These are phyloP conservation scores for Nannochloropsis gaditana DNA, from an alignment of 108 stramenopile species.

Conservation along the genomic window DNA sequence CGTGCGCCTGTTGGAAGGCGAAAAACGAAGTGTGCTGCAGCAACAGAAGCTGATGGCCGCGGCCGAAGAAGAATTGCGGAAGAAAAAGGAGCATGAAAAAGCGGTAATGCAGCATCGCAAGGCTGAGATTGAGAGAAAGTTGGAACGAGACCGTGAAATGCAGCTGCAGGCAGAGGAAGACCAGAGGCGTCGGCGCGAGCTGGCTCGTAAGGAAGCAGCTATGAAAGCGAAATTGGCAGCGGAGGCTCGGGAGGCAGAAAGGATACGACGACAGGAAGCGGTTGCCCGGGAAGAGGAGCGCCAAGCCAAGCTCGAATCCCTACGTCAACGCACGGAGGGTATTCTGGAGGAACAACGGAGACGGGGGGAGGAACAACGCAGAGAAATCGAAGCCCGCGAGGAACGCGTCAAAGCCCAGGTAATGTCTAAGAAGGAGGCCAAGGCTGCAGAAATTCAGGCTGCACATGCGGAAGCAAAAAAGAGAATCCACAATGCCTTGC, in stretches of 20 bases:
- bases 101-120: not conserved
- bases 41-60: constrained; percentile 5
- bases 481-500: not conserved
- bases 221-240: not conserved
- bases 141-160: not conserved
- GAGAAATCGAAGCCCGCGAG: not conserved
- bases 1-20: not conserved
- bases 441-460: constrained; percentile 1
- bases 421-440: not conserved
- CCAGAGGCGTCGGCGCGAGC: not conserved
- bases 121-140: not conserved
- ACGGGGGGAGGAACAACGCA: not conserved
- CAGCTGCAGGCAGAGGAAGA: not conserved
- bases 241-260: not conserved
- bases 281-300: constrained; percentile 10
- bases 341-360: not conserved
- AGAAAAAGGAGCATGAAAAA: not conserved
- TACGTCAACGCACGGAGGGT: not conserved
- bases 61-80: not conserved
- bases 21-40: not conserved
- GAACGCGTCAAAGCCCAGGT: not conserved
- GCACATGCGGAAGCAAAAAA: not conserved
- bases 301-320: not conserved
- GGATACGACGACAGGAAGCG: not conserved
- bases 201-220: not conserved